phyloP scores from a whole-genome alignment of 73 alveolate genomes.

The Blepharisma japonicum region DNA sequence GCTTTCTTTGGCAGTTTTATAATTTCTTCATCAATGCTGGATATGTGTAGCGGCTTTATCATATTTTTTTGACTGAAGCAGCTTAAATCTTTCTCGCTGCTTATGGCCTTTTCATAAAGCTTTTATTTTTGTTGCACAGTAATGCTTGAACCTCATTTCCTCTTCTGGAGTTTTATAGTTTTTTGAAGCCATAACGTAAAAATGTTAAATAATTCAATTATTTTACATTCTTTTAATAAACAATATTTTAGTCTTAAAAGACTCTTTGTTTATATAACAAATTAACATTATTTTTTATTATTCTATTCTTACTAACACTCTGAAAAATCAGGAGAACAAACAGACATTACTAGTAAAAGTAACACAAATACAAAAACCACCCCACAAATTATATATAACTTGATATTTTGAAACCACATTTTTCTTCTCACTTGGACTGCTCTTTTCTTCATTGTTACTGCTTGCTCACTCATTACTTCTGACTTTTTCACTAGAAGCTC shows the following conservation, averaged over 20 bases:
- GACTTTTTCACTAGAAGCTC: conserved; percentile 27
- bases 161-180: conserved; percentile 42
- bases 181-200: conserved; percentile 1
- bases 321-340: conserved; percentile 16
- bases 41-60: conserved; percentile 71
- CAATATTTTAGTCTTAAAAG: too few relatives aligned
- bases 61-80: conserved; percentile 54
- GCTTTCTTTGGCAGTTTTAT: conserved; percentile 36
- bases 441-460: conserved; percentile 26
- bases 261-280: too few relatives aligned
- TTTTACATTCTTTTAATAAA: too few relatives aligned
- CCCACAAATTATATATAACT: neutral
- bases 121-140: conserved; percentile 66
- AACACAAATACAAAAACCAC: neutral
- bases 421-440: conserved; percentile 9
- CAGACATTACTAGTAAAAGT: neutral
- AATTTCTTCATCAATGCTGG: conserved; percentile 73
- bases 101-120: conserved; percentile 56
- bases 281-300: too few relatives aligned
- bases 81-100: conserved; percentile 49
- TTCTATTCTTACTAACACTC: neutral
- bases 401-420: conserved; percentile 26
- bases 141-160: conserved; percentile 56
- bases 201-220: too few relatives aligned
- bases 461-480: conserved; percentile 24